Base-by-base conservation (phyloP, 148 eudicot genomes). In the Cornus florida region DNA sequence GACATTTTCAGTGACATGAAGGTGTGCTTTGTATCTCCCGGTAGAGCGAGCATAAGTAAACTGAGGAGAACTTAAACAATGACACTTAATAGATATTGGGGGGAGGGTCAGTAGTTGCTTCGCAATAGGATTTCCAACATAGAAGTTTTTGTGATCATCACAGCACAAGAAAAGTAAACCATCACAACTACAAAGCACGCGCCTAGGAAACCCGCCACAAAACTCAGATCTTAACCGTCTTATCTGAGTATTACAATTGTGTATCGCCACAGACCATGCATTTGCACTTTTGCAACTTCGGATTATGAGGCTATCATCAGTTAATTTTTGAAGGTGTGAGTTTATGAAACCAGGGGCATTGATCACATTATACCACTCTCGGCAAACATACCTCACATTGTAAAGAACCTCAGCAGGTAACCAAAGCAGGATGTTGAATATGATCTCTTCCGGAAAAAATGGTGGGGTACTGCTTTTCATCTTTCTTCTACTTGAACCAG, bases 381-480 rank as follows among this genome's bases (percentile, higher is more conserved):
- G 38, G n/a, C 69, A 60, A 14, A 74, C 77, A 60, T 57, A 74
- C 28, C 77, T 74, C 77, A 38, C 35, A 24, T 74, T 74, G 77
- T 28, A 57, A 19, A 74, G 68, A 57, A 74, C 60, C 33, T 74
- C 7, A 7, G 69, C 68, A 3, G 77, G 69, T 59, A 74, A 48
- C 65, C 22, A 50, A 9, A 73, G 0, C 56, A 73, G 76, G 66
- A 73, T 73, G 65, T 31, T 33, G 62, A 56, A 72, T 46, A 72
- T 72, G 8, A 72, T 46, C 33, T 28, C 62, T 8, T 50, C 62
- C 10, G 66, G 65, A 20, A 73, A 41, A 73, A 46, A 53, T 28
- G 28, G 28, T 0, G 32, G 76, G 10, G n/a, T 22, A 1, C 38
- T 48, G 10, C 38, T 35, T 35, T 35, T 35, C 38, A 35, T 35